Evolutionary conservation across 192 early-diverging fungal species (phyloP).

Genomic region (Chytriomyces confervae): DNA sequence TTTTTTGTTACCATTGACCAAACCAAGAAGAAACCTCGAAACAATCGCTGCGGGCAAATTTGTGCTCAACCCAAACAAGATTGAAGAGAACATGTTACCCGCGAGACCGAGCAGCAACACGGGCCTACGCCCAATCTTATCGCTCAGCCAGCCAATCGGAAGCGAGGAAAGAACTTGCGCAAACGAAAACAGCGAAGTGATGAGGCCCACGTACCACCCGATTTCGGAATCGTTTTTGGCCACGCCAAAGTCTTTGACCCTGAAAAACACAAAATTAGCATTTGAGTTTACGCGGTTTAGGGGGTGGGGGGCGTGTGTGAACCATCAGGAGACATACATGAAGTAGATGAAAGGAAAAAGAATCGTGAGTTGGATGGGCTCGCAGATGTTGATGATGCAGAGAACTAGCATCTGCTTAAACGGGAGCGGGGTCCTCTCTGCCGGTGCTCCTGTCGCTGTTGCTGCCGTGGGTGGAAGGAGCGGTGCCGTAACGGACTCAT

Average conservation of each 20-base stretch:
- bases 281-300: conserved; percentile 7
- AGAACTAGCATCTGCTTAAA: no score
- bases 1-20: conserved; percentile 58
- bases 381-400: no score
- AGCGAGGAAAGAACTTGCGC: conserved; percentile 66
- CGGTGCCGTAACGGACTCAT: no score
- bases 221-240: conserved; percentile 52
- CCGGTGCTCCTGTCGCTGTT: no score
- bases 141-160: conserved; percentile 70
- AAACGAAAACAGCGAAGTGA: conserved; percentile 70
- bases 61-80: conserved; percentile 69
- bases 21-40: conserved; percentile 41
- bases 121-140: conserved; percentile 78
- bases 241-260: conserved; percentile 64
- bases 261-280: background rate
- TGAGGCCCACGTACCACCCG: conserved; percentile 76
- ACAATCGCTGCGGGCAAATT: background rate
- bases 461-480: no score
- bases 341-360: conserved; percentile 85
- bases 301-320: no score
- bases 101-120: conserved; percentile 76
- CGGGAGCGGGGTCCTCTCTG: no score
- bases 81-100: conserved; percentile 69
- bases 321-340: conserved; percentile 41
- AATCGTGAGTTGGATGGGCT: conserved; percentile 54